Percentiles rank a stretch among this genome's conserved stretches.
These are phyloP conservation scores for Maudiozyma barnettii DNA, from an alignment of 805 yeast genomes.

Conservation along the genomic window DNA sequence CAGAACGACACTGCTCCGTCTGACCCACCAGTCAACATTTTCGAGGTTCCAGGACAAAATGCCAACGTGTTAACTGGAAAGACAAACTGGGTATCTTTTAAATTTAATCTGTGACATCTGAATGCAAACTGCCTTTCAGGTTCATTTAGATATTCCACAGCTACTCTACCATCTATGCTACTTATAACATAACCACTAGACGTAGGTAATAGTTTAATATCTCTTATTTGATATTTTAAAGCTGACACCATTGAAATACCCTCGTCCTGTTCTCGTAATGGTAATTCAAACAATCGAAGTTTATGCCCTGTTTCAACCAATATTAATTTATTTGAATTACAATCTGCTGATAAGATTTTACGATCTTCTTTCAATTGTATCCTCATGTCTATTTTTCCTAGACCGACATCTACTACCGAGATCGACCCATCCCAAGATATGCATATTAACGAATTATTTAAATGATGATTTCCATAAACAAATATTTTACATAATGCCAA, in stretches of 20 bases:
- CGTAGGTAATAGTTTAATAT: constrained; percentile 45
- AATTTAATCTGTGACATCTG: constrained; percentile 59
- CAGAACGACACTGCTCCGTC: constrained; percentile 85
- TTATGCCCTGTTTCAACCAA: constrained; percentile 46
- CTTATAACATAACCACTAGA: constrained; percentile 52
- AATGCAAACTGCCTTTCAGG: constrained; percentile 55
- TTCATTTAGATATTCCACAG: constrained; percentile 58
- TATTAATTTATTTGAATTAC: constrained; percentile 36
- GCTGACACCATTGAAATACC: constrained; percentile 42
- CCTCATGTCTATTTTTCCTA: constrained; percentile 8
- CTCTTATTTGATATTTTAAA: constrained; percentile 54
- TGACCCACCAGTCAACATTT: constrained; percentile 82
- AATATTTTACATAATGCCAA: constrained; percentile 32
- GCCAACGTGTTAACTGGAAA: constrained; percentile 69
- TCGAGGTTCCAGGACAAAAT: constrained; percentile 70
- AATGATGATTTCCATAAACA: not conserved
- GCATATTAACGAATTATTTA: constrained; percentile 32
- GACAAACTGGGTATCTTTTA: constrained; percentile 43
- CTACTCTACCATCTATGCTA: constrained; percentile 75
- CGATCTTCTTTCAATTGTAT: constrained; percentile 7
- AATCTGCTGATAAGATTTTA: constrained; percentile 49
- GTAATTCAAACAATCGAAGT: constrained; percentile 27
- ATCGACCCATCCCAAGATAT: constrained; percentile 57
- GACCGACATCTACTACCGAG: constrained; percentile 37
- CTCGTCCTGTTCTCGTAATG: constrained; percentile 4